Evolutionary conservation across 306 rosid species (phyloP).

Genomic region (Castanospermum australe): DNA sequence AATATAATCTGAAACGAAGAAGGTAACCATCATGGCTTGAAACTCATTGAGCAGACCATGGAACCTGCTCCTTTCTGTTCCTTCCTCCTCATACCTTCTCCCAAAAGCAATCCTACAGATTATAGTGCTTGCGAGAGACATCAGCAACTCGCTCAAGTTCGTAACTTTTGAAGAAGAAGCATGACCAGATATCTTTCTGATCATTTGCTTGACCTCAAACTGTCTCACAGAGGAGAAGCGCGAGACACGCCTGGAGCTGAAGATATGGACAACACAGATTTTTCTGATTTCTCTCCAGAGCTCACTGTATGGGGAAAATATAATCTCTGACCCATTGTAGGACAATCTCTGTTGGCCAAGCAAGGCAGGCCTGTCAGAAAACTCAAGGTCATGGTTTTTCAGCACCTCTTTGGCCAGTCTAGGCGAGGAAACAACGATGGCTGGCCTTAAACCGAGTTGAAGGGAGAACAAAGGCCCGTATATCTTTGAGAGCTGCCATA

Average conservation of each 20-base stretch:
- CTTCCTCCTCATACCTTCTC: constrained; percentile 21
- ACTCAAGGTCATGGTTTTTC: constrained; percentile 11
- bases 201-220: constrained; percentile 12
- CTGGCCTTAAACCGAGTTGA: constrained; percentile 23
- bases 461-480: constrained; percentile 44
- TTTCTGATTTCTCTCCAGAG: constrained; percentile 46
- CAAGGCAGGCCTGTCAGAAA: constrained; percentile 23
- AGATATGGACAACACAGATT: constrained; percentile 26
- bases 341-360: constrained; percentile 14
- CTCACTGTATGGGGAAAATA: constrained; percentile 31
- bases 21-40: not conserved
- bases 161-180: not conserved
- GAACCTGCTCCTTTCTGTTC: not conserved
- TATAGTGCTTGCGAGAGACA: constrained; percentile 10
- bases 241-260: constrained; percentile 19
- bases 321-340: constrained; percentile 32
- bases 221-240: not conserved
- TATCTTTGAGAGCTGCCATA: constrained; percentile 18
- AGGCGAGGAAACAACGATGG: constrained; percentile 14
- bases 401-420: not conserved
- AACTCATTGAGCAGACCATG: constrained; percentile 15
- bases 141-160: constrained; percentile 17
- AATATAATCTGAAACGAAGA: constrained; percentile 22
- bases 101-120: constrained; percentile 47
- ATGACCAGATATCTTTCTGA: not conserved